Percentiles rank a stretch among this genome's conserved stretches.
Conservation (phyloP, 805 yeast species). For the Metschnikowia cubensis region DNA sequence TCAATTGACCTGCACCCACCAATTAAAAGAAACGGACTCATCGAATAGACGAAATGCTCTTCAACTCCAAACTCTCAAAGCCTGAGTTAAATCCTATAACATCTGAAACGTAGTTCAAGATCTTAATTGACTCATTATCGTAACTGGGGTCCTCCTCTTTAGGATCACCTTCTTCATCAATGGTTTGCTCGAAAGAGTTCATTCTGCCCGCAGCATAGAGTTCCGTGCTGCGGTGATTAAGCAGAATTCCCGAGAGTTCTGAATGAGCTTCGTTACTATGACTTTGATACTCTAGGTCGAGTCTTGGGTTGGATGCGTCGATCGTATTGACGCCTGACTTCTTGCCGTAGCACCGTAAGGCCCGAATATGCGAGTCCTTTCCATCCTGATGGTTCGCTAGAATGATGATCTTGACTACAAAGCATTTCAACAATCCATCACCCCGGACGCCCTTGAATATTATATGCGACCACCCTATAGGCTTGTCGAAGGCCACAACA, state of each 20-base stretch:
- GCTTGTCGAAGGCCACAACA: conserved; percentile 54
- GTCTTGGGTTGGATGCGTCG: conserved; percentile 1
- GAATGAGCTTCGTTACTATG: neutral
- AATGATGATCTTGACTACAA: conserved; percentile 57
- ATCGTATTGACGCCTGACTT: conserved; percentile 18
- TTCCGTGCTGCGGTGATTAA: conserved; percentile 7
- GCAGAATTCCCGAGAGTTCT: conserved; percentile 13
- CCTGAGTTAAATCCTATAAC: conserved; percentile 42
- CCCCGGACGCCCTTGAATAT: conserved; percentile 51
- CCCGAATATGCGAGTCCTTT: conserved; percentile 87
- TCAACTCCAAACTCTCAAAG: conserved; percentile 36
- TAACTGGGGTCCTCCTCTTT: neutral
- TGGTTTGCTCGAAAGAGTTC: conserved; percentile 4
- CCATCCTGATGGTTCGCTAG: conserved; percentile 89
- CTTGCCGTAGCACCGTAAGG: conserved; percentile 54
- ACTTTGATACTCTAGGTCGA: neutral
- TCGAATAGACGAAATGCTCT: conserved; percentile 37
- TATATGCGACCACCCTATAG: conserved; percentile 76
- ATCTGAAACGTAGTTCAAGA: conserved; percentile 32
- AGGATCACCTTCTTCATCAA: conserved; percentile 10
- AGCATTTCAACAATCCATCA: conserved; percentile 61
- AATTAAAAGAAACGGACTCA: conserved; percentile 7
- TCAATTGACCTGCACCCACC: too few species aligned
- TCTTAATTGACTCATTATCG: conserved; percentile 24
- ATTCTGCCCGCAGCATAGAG: neutral